A percentile compares a stretch with the other conserved stretches of the same genome.
These are phyloP conservation scores for Fusarium palustre DNA, from an alignment of 2,329 filamentous ascomycete genomes.

Conservation along the genomic window DNA sequence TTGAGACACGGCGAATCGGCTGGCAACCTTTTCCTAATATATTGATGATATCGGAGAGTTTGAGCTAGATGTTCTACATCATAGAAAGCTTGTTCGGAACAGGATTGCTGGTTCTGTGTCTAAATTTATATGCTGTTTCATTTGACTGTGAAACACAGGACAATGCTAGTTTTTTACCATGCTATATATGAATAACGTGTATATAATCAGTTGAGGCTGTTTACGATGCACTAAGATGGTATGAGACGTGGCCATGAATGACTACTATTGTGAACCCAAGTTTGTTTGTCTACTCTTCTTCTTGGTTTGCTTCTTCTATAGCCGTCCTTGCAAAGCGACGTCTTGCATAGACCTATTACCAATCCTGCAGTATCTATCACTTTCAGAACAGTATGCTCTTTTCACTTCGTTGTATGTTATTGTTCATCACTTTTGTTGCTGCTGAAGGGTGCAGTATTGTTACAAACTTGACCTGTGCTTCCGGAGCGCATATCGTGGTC, in stretches of 20 bases:
- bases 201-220: not conserved
- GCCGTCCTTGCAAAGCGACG: too few species aligned
- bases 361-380: too few species aligned
- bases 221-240: not conserved
- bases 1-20: constrained; percentile 5
- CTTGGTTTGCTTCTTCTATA: not conserved
- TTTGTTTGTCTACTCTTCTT: not conserved
- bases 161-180: not conserved
- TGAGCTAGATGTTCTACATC: not conserved
- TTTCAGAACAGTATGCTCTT: constrained; percentile 12
- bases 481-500: constrained; percentile 39
- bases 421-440: constrained; percentile 1
- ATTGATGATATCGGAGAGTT: not conserved
- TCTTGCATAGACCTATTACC: not conserved
- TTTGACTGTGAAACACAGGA: constrained; percentile 11
- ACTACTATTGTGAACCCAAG: not conserved
- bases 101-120: not conserved
- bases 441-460: not conserved
- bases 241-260: not conserved
- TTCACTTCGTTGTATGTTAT: not conserved
- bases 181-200: not conserved
- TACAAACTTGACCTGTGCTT: constrained; percentile 6
- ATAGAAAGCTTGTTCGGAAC: not conserved
- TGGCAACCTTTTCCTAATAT: not conserved
- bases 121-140: not conserved